Evolutionary conservation across 352 stramenopile species (phyloP), one percentile per base, ranked within the genome.

Genomic region (Albugo laibachii): DNA sequence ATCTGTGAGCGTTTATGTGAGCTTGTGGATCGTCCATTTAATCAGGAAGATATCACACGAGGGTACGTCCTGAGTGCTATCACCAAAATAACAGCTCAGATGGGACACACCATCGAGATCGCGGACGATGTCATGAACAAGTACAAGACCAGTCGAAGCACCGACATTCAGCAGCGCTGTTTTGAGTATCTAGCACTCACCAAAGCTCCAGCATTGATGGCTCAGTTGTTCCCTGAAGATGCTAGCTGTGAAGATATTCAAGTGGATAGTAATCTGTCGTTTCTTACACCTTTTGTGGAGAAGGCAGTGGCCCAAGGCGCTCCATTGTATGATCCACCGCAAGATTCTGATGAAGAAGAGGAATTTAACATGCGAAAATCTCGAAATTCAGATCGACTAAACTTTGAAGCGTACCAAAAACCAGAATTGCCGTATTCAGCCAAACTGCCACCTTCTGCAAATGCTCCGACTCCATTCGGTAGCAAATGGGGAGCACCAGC

Each of bases 51-150:
- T 48, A 74, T 75, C n/a, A 98, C 95, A 13, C 92, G 94, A 48
- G 81, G 92, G 27, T 97, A 97, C 57, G 75, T 97, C 31, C 65
- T 98, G 11, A 94, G 76, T 20, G 94, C 95, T 2, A 84, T 98
- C 46, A 96, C 97, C 62, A 99, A 99, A 69, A 94, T 99, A 48
- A 93, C 95, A 24, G 92, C 94, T 20, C 95, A 98, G 58, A 82
- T 94, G 59, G 81, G 72, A 57, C 59, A 97, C 69, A 78, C 84
- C 21, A 71, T 87, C 19, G 70, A 93, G 48, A 63, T 87, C 5
- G 76, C 89, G 0, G 85, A 94, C n/a, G 77, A 84, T 15, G 75
- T 98, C 52, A 91, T 99, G 69, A 77, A 97, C 58, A 94, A 97
- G 58, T 98, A 97, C 69, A 96, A 93, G 48, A 81, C 79, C 40